Evolutionary conservation across 1,284 basidiomycete species (phyloP).

Genomic region (Tetrapyrgos nigripes): DNA sequence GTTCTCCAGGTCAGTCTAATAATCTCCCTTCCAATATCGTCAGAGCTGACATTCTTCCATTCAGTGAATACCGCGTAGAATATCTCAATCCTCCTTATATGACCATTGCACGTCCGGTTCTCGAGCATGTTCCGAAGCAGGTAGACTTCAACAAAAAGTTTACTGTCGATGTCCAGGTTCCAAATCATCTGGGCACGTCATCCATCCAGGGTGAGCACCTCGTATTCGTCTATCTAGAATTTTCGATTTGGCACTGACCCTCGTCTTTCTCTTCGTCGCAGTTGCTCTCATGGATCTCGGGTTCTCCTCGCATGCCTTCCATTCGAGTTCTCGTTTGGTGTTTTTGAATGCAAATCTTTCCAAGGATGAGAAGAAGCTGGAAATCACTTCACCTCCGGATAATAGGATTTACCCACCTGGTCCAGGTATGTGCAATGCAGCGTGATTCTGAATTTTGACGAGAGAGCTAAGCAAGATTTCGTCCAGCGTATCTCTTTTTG

Average conservation of each 20-base stretch:
- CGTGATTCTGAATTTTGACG: not conserved
- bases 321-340: slow-evolving; percentile 51
- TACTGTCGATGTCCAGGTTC: slow-evolving; percentile 40
- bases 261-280: too few relatives aligned
- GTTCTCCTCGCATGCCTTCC: slow-evolving; percentile 54
- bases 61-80: slow-evolving; percentile 57
- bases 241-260: too few relatives aligned
- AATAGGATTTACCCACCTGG: slow-evolving; percentile 57
- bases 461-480: slow-evolving; percentile 6
- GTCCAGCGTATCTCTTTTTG: slow-evolving; percentile 40
- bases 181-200: slow-evolving; percentile 30
- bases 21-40: too few relatives aligned
- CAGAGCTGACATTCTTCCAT: too few relatives aligned
- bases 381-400: slow-evolving; percentile 49
- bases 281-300: slow-evolving; percentile 54
- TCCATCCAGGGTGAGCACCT: too few relatives aligned
- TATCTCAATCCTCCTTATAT: slow-evolving; percentile 55
- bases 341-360: slow-evolving; percentile 49
- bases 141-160: slow-evolving; percentile 47
- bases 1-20: too few relatives aligned
- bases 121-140: slow-evolving; percentile 41
- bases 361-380: slow-evolving; percentile 42
- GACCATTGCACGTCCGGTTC: slow-evolving; percentile 41
- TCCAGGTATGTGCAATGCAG: slow-evolving; percentile 39
- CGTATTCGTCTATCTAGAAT: too few relatives aligned